Percentiles rank a stretch among this genome's conserved stretches.
These are phyloP conservation scores for Tricholoma flavovirens DNA, from an alignment of 768 basidiomycete species.

Conservation along the genomic window DNA sequence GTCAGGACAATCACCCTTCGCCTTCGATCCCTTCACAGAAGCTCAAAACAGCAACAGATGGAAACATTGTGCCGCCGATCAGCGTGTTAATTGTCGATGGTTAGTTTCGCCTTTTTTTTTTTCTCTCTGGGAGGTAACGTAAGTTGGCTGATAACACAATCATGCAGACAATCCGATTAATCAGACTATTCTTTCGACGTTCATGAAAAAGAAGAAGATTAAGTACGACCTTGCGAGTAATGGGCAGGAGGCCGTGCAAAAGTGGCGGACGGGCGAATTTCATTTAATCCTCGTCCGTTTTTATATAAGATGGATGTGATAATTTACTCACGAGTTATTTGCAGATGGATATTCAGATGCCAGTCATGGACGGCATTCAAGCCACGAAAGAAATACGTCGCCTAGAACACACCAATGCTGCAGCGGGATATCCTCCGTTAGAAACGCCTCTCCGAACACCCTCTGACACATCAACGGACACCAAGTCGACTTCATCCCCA, in stretches of 20 bases:
- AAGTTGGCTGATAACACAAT: constrained; percentile 9
- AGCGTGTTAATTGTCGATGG: constrained; percentile 98
- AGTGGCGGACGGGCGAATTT: constrained; percentile 89
- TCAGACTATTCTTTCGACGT: constrained; percentile 94
- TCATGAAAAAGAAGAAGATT: constrained; percentile 94
- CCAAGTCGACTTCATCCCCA: constrained; percentile 50
- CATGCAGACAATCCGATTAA: constrained; percentile 93
- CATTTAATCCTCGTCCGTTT: constrained; percentile 87
- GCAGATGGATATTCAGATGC: constrained; percentile 99
- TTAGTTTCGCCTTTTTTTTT: constrained; percentile 30
- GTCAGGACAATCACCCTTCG: constrained; percentile 4
- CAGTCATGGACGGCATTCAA: constrained; percentile 96
- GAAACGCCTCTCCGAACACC: constrained; percentile 46
- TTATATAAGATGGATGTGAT: not conserved
- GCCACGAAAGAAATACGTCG: constrained; percentile 94
- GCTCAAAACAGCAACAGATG: constrained; percentile 47
- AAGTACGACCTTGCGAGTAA: constrained; percentile 93
- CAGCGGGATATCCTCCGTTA: constrained; percentile 60
- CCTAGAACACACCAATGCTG: constrained; percentile 64
- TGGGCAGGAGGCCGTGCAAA: constrained; percentile 92
- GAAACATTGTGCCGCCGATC: constrained; percentile 88
- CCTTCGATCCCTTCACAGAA: constrained; percentile 37
- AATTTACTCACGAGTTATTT: constrained; percentile 3
- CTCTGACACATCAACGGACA: constrained; percentile 47
- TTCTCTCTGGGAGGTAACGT: not conserved